Conservation (phyloP, 2,329 filamentous ascomycete species). For the Stagonosporopsis rhizophila region DNA sequence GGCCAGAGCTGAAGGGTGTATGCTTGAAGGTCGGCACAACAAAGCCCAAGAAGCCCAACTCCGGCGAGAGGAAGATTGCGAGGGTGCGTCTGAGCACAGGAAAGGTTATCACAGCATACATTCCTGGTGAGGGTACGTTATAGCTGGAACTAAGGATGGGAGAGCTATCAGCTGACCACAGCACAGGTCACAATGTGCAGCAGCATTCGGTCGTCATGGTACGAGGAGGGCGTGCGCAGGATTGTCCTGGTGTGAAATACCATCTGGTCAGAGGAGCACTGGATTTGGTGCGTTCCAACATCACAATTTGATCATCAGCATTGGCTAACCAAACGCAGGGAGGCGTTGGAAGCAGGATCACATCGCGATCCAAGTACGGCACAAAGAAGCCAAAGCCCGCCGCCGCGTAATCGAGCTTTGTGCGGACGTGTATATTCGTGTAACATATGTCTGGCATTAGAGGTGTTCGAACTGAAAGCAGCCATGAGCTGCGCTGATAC, state of each 20-base stretch:
- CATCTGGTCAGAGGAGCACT: slow-evolving; percentile 89
- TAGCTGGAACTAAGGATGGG: neutral
- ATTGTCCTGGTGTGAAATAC: slow-evolving; percentile 98
- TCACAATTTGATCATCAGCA: neutral
- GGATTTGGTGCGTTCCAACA: slow-evolving; percentile 76
- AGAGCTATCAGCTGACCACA: slow-evolving; percentile 16
- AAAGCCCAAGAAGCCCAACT: slow-evolving; percentile 99
- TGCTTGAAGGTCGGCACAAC: slow-evolving; percentile 93
- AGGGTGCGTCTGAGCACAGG: slow-evolving; percentile 89
- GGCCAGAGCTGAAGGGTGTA: slow-evolving; percentile 91
- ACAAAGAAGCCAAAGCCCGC: slow-evolving; percentile 92
- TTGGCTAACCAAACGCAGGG: slow-evolving; percentile 64
- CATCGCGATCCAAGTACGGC: slow-evolving; percentile 92
- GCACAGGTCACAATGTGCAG: slow-evolving; percentile 88
- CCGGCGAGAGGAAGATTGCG: slow-evolving; percentile 93
- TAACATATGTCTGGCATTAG: slow-evolving; percentile 38
- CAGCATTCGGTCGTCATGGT: slow-evolving; percentile 98
- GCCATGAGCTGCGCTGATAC: slow-evolving; percentile 2
- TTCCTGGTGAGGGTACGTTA: slow-evolving; percentile 81
- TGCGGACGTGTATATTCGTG: slow-evolving; percentile 30
- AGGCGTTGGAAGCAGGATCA: slow-evolving; percentile 84
- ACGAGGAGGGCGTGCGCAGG: slow-evolving; percentile 89
- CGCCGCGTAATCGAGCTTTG: slow-evolving; percentile 28
- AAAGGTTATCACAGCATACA: slow-evolving; percentile 88
- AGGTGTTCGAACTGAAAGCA: slow-evolving; percentile 30